Evolutionary conservation across 2,329 filamentous ascomycete species (phyloP).

Genomic region (Elsinoe fawcettii): DNA sequence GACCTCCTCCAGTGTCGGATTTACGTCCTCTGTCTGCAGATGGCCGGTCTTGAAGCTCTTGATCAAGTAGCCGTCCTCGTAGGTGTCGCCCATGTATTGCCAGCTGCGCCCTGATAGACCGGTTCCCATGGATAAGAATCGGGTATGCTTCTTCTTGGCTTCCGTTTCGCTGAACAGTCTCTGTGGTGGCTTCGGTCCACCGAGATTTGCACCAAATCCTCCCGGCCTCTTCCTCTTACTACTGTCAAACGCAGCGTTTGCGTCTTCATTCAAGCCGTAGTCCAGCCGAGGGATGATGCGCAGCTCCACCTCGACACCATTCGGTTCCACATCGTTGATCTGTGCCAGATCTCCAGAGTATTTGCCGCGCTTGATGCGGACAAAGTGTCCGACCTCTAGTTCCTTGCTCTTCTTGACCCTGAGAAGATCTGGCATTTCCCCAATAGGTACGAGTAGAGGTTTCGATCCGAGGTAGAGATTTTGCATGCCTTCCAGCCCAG

Average conservation of each 20-base stretch:
- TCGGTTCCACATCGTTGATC: slow-evolving; percentile 85
- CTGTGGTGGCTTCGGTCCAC: slow-evolving; percentile 68
- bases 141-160: slow-evolving; percentile 77
- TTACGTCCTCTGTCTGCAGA: slow-evolving; percentile 79
- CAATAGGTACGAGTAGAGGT: slow-evolving; percentile 83
- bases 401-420: slow-evolving; percentile 79
- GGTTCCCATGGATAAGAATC: slow-evolving; percentile 47
- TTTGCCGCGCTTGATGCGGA: slow-evolving; percentile 73
- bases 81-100: slow-evolving; percentile 81
- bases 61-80: slow-evolving; percentile 85
- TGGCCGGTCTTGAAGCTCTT: slow-evolving; percentile 89
- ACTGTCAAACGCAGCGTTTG: slow-evolving; percentile 37
- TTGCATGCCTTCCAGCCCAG: slow-evolving; percentile 72
- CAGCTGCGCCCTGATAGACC: slow-evolving; percentile 60
- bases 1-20: slow-evolving; percentile 88
- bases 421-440: slow-evolving; percentile 95
- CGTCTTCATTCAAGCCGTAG: slow-evolving; percentile 81
- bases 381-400: slow-evolving; percentile 82
- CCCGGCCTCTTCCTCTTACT: slow-evolving; percentile 69
- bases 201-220: slow-evolving; percentile 34
- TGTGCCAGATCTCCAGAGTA: slow-evolving; percentile 87
- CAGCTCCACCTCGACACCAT: slow-evolving; percentile 80
- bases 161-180: slow-evolving; percentile 89
- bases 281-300: slow-evolving; percentile 84
- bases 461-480: slow-evolving; percentile 86